A percentile compares a stretch with the other conserved stretches of the same genome.
Conservation (phyloP, 2,329 filamentous ascomycete species). For the Aspergillus luchuensis region DNA sequence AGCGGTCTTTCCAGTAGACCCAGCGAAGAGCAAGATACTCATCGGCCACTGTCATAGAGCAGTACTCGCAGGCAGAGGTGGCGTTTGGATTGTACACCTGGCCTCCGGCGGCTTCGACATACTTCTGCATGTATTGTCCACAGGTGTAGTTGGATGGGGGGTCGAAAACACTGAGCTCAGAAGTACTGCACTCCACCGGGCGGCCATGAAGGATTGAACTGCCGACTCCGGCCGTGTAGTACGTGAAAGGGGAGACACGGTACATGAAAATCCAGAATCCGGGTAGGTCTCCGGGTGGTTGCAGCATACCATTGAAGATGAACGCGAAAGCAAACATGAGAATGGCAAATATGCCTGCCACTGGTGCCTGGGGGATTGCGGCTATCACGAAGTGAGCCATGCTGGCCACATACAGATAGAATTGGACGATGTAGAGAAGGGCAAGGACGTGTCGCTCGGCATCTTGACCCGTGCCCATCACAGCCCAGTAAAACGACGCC, state of each 20-base stretch:
- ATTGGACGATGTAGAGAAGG: slow-evolving; percentile 73
- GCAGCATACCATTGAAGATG: slow-evolving; percentile 70
- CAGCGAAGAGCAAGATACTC: slow-evolving; percentile 2
- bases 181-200: slow-evolving; percentile 1
- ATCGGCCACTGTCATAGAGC: background rate
- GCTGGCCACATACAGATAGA: slow-evolving; percentile 78
- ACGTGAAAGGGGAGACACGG: slow-evolving; percentile 60
- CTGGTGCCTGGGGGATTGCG: slow-evolving; percentile 71
- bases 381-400: slow-evolving; percentile 80
- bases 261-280: slow-evolving; percentile 66
- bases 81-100: slow-evolving; percentile 2
- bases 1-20: slow-evolving; percentile 8
- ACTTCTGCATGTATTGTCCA: slow-evolving; percentile 5
- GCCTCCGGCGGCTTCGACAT: background rate
- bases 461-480: slow-evolving; percentile 62
- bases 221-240: slow-evolving; percentile 13
- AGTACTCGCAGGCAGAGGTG: slow-evolving; percentile 6
- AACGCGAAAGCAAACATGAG: slow-evolving; percentile 82
- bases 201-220: background rate
- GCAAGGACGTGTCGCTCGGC: slow-evolving; percentile 70
- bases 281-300: slow-evolving; percentile 65
- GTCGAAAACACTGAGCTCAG: slow-evolving; percentile 6
- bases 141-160: slow-evolving; percentile 5
- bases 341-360: slow-evolving; percentile 73
- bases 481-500: slow-evolving; percentile 82